phyloP scores from a whole-genome alignment of 495 filamentous ascomycete species.

The Filosporella fistucella region DNA sequence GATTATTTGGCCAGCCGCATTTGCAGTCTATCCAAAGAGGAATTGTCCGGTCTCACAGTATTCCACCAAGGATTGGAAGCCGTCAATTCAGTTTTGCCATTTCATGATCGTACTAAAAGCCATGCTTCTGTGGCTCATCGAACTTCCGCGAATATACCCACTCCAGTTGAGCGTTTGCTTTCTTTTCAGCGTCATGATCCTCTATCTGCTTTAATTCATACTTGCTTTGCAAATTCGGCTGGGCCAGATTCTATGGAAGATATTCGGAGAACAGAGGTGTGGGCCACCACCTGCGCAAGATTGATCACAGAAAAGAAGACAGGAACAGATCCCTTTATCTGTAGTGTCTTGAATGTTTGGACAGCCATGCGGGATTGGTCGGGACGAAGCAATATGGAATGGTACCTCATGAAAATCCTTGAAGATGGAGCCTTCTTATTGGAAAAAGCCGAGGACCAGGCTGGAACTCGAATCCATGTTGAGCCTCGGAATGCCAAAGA shows the following conservation, averaged over 20 bases:
- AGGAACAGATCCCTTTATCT: constrained; percentile 52
- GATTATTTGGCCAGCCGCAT: constrained; percentile 83
- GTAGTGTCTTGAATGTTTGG: constrained; percentile 76
- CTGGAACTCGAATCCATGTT: constrained; percentile 60
- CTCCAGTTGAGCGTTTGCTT: constrained; percentile 63
- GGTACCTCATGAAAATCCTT: constrained; percentile 88
- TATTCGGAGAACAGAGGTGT: constrained; percentile 68
- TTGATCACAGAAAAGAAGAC: constrained; percentile 57
- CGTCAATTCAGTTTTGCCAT: constrained; percentile 76
- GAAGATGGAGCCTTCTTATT: constrained; percentile 89
- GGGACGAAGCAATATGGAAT: constrained; percentile 81
- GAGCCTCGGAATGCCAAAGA: constrained; percentile 60
- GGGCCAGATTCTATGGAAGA: constrained; percentile 74
- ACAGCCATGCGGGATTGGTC: constrained; percentile 84
- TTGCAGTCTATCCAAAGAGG: constrained; percentile 62
- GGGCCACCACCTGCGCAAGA: constrained; percentile 83
- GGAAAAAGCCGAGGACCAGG: constrained; percentile 68
- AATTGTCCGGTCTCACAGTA: constrained; percentile 68
- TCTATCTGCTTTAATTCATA: constrained; percentile 79
- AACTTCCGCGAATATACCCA: constrained; percentile 46
- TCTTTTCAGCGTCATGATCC: constrained; percentile 87
- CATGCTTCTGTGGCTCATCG: constrained; percentile 38
- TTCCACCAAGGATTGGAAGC: constrained; percentile 74
- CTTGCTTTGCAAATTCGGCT: constrained; percentile 81
- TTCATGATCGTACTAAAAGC: constrained; percentile 58